phyloP scores from a whole-genome alignment of 1,139 yeast genomes.

The Lodderomyces oxycetoniae region DNA sequence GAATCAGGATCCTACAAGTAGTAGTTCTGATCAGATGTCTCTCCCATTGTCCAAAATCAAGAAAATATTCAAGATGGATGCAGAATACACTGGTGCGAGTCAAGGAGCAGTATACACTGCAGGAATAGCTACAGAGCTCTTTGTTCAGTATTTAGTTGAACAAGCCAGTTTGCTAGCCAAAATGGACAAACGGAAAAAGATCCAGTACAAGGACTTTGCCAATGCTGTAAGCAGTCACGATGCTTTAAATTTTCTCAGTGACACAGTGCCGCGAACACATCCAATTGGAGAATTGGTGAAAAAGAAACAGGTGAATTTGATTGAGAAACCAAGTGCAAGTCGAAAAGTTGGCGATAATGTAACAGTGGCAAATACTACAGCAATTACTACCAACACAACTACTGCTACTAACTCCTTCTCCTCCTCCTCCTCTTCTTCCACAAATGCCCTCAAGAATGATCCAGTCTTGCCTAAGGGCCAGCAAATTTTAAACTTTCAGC shows the following conservation, averaged over 20 bases:
- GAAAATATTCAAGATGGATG: constrained; percentile 79
- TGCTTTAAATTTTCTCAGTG: constrained; percentile 62
- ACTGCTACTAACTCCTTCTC: no score
- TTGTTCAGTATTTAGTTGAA: constrained; percentile 73
- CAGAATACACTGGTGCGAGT: constrained; percentile 72
- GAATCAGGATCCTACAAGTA: constrained; percentile 11
- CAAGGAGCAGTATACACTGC: constrained; percentile 78
- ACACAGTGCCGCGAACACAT: constrained; percentile 62
- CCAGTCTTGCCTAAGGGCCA: constrained; percentile 36
- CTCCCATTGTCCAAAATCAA: constrained; percentile 81
- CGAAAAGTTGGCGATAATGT: neutral
- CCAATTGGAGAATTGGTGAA: constrained; percentile 50
- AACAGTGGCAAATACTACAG: neutral
- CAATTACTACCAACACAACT: neutral
- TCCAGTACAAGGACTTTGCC: constrained; percentile 72
- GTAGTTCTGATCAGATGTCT: constrained; percentile 18
- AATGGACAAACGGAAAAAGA: constrained; percentile 64
- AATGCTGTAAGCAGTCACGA: constrained; percentile 65
- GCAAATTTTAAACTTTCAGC: constrained; percentile 22
- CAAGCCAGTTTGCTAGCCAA: constrained; percentile 71
- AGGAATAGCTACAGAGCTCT: constrained; percentile 83
- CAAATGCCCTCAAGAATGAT: constrained; percentile 3
- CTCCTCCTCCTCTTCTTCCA: no score
- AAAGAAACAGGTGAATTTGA: constrained; percentile 40
- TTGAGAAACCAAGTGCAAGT: constrained; percentile 3